A percentile compares a stretch with the other conserved stretches of the same genome.
Evolutionary conservation across 2,329 filamentous ascomycete species (phyloP).

Genomic region (Colletotrichum simmondsii): DNA sequence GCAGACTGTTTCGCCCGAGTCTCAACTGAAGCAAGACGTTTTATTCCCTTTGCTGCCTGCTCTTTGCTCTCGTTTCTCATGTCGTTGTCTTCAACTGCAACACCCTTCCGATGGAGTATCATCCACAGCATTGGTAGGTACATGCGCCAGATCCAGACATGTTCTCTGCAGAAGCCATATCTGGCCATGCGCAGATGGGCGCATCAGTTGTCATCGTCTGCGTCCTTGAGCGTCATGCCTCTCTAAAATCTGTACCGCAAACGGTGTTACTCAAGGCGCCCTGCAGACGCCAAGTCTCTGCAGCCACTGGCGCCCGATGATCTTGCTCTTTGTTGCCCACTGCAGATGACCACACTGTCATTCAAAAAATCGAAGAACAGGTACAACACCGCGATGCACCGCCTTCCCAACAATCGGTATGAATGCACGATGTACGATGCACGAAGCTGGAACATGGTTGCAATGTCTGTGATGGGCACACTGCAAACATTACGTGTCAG

Average conservation of each 20-base stretch:
- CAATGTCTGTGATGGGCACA: not conserved
- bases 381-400: not conserved
- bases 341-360: not conserved
- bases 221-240: not conserved
- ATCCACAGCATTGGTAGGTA: not conserved
- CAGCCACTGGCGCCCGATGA: not conserved
- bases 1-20: conserved; percentile 27
- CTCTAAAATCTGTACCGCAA: conserved; percentile 2
- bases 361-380: not conserved
- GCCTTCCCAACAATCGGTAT: not conserved
- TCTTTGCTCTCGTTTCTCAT: not conserved
- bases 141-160: not conserved
- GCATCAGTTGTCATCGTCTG: not conserved
- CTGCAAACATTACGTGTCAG: conserved; percentile 2
- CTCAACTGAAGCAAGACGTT: conserved; percentile 1
- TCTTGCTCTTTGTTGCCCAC: not conserved
- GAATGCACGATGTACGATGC: not conserved
- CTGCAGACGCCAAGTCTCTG: not conserved
- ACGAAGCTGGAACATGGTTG: not conserved
- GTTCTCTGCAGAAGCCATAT: not conserved
- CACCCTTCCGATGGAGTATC: too few species aligned
- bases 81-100: too few species aligned
- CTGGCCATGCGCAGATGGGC: not conserved
- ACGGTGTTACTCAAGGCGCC: not conserved
- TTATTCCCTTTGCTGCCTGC: conserved; percentile 15